phyloP scores from a whole-genome alignment of 305 asterid species.

The Striga hermonthica region DNA sequence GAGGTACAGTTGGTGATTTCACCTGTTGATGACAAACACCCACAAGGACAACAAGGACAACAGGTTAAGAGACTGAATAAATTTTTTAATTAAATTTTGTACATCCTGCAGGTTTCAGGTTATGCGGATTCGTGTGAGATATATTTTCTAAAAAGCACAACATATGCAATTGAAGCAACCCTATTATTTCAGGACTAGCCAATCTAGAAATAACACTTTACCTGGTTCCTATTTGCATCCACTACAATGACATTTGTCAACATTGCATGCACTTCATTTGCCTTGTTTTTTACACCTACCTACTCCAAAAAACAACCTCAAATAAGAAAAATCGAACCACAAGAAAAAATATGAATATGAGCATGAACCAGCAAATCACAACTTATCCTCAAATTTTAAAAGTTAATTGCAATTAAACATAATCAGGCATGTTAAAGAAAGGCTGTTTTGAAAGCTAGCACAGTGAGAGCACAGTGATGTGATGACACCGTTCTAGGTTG shows the following conservation, averaged over 20 bases:
- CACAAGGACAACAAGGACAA: slow-evolving; percentile 26
- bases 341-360: neutral
- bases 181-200: slow-evolving; percentile 2
- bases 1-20: slow-evolving; percentile 80
- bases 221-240: slow-evolving; percentile 95
- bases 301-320: slow-evolving; percentile 38
- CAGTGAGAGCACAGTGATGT: neutral
- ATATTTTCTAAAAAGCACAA: neutral
- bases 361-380: too few relatives aligned
- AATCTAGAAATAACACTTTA: slow-evolving; percentile 31
- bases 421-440: neutral
- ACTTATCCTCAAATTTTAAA: slow-evolving; percentile 1
- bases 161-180: slow-evolving; percentile 8
- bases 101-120: neutral
- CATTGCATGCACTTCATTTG: slow-evolving; percentile 84
- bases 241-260: slow-evolving; percentile 69
- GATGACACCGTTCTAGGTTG: slow-evolving; percentile 90
- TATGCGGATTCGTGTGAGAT: neutral
- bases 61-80: too few relatives aligned
- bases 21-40: slow-evolving; percentile 48
- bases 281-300: slow-evolving; percentile 94
- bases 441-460: slow-evolving; percentile 4
- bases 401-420: slow-evolving; percentile 4
- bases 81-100: too few relatives aligned
- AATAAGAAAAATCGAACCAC: slow-evolving; percentile 5